phyloP scores from a whole-genome alignment of 139 green algal species.

The Axilococcus clingmanii region DNA sequence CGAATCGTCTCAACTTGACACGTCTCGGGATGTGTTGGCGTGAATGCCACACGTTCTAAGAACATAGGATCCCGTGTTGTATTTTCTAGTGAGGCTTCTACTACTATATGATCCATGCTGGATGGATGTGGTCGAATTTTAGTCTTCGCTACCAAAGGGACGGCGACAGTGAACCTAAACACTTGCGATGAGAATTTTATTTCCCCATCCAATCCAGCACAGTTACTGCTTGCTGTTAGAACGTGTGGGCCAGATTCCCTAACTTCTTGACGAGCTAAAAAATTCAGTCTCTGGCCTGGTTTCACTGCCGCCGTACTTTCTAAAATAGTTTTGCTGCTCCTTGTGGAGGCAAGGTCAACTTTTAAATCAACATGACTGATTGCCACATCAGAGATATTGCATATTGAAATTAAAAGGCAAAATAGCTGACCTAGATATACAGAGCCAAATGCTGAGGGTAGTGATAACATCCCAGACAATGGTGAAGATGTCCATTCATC shows the following conservation, averaged over 20 bases:
- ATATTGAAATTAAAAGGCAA: not conserved
- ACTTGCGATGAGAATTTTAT: conserved; percentile 16
- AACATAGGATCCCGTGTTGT: conserved; percentile 46
- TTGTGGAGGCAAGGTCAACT: not conserved
- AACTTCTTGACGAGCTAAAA: conserved; percentile 48
- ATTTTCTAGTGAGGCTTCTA: conserved; percentile 71
- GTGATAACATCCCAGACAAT: no score
- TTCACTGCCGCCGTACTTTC: not conserved
- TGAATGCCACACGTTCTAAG: conserved; percentile 37
- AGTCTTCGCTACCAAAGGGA: conserved; percentile 54
- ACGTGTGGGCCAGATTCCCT: conserved; percentile 15
- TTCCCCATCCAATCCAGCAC: not conserved
- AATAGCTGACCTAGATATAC: not conserved
- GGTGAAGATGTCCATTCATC: no score
- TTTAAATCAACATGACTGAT: not conserved
- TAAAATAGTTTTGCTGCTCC: not conserved
- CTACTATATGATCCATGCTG: conserved; percentile 26
- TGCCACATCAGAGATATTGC: not conserved
- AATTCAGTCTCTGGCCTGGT: conserved; percentile 23
- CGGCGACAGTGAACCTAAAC: conserved; percentile 51
- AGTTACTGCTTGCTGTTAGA: not conserved
- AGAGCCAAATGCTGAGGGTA: not conserved
- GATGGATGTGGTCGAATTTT: conserved; percentile 11
- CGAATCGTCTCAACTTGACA: no score
- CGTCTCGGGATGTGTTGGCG: no score